Percentiles rank a stretch among this genome's conserved stretches.
phyloP scores from a whole-genome alignment of 768 basidiomycete genomes.

The Calocybe gangraenosa region DNA sequence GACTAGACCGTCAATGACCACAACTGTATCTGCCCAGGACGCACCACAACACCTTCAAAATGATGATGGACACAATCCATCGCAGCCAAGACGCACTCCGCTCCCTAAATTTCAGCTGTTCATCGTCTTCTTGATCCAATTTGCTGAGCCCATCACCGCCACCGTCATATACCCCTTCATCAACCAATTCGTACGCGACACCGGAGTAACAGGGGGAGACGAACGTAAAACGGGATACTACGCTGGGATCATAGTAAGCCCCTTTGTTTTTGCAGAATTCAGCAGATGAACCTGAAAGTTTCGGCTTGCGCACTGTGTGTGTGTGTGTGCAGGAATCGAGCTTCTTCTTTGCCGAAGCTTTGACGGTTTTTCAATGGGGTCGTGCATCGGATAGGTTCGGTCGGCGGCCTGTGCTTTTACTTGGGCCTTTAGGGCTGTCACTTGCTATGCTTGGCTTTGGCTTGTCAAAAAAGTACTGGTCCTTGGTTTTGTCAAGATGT shows the following conservation, averaged over 20 bases:
- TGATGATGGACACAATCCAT: no score
- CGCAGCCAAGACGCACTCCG: conserved; percentile 19
- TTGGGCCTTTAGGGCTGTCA: conserved; percentile 28
- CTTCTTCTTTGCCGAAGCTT: conserved; percentile 31
- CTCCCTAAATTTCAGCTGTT: conserved; percentile 35
- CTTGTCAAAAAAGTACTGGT: conserved; percentile 23
- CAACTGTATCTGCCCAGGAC: no score
- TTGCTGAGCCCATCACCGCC: conserved; percentile 27
- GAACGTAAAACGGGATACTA: conserved; percentile 45
- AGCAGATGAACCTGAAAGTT: not conserved
- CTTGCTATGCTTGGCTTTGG: conserved; percentile 32
- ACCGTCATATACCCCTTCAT: conserved; percentile 44
- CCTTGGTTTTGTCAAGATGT: conserved; percentile 13
- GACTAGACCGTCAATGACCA: no score
- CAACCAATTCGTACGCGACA: conserved; percentile 37
- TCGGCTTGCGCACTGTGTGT: no score
- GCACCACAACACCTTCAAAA: no score
- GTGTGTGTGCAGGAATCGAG: conserved; percentile 34
- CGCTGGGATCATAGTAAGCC: conserved; percentile 40
- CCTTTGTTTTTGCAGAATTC: not conserved
- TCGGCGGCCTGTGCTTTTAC: conserved; percentile 27
- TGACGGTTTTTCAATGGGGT: conserved; percentile 29
- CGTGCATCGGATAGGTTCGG: conserved; percentile 32
- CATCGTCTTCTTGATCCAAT: conserved; percentile 30
- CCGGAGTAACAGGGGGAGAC: conserved; percentile 39